phyloP scores from a whole-genome alignment of 2,329 filamentous ascomycete genomes.

The Gliomastix tumulicola region DNA sequence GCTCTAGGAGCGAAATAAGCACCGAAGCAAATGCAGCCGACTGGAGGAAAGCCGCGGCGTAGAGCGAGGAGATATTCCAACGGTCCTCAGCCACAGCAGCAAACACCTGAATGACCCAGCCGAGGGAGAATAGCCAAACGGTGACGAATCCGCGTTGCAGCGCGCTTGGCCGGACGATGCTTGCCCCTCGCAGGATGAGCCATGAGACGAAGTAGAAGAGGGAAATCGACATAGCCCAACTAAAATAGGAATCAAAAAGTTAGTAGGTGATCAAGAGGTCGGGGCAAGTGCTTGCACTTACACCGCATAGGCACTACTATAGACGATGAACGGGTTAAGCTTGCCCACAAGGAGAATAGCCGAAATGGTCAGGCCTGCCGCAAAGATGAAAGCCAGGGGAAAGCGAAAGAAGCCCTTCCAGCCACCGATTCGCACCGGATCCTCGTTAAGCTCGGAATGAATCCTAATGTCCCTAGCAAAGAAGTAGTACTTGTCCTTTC shows the following conservation, averaged over 20 bases:
- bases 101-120: constrained; percentile 66
- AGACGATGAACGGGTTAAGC: constrained; percentile 84
- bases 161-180: constrained; percentile 76
- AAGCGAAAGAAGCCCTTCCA: constrained; percentile 80
- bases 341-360: constrained; percentile 71
- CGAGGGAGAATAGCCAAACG: constrained; percentile 75
- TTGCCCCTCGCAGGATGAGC: constrained; percentile 73
- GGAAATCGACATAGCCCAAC: constrained; percentile 78
- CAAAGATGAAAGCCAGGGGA: constrained; percentile 64
- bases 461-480: constrained; percentile 58
- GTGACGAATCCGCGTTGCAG: constrained; percentile 75
- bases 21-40: constrained; percentile 67
- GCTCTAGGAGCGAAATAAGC: constrained; percentile 69
- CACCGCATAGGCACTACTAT: constrained; percentile 80
- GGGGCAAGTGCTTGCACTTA: constrained; percentile 20
- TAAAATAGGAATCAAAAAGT: constrained; percentile 10
- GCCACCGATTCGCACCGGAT: constrained; percentile 61
- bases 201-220: constrained; percentile 77
- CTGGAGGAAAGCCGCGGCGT: constrained; percentile 76
- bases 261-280: neutral
- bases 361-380: constrained; percentile 62
- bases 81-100: constrained; percentile 72
- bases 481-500: constrained; percentile 79
- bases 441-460: constrained; percentile 49
- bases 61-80: constrained; percentile 66